Evolutionary conservation across 2,329 filamentous ascomycete species (phyloP).

Genomic region (Amauroascus niger): DNA sequence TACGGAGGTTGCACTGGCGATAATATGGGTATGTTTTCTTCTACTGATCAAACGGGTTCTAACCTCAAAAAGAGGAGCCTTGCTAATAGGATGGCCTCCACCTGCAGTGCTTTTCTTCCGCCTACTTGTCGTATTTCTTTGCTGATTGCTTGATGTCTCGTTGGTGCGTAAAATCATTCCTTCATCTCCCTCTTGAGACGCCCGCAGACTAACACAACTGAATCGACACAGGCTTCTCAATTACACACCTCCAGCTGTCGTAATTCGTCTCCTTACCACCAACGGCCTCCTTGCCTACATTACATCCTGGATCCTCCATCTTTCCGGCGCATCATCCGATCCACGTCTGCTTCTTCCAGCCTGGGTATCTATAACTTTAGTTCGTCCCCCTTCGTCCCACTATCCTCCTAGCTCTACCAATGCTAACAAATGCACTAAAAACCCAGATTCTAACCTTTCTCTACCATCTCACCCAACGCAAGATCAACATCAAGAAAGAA

Average conservation of each 20-base stretch:
- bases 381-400: constrained; percentile 30
- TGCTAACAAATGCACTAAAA: neutral
- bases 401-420: neutral
- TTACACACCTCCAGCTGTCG: constrained; percentile 67
- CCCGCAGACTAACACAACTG: neutral
- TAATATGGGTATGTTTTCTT: constrained; percentile 54
- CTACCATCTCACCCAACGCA: constrained; percentile 68
- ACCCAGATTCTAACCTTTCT: constrained; percentile 59
- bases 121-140: constrained; percentile 72
- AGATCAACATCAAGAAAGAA: constrained; percentile 70
- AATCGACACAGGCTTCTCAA: constrained; percentile 63
- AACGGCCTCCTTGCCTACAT: constrained; percentile 66
- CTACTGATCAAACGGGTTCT: neutral
- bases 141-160: constrained; percentile 76
- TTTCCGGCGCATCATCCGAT: constrained; percentile 61
- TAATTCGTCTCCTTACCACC: constrained; percentile 67
- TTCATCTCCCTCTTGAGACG: neutral
- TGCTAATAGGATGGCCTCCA: neutral
- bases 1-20: constrained; percentile 61
- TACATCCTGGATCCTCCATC: constrained; percentile 60
- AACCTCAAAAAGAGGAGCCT: constrained; percentile 19
- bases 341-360: constrained; percentile 62
- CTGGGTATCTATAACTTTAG: constrained; percentile 68
- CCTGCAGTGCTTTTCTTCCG: constrained; percentile 60
- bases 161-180: constrained; percentile 53